phyloP scores from a whole-genome alignment of 164 flowering plant genomes.

The Sedum album region DNA sequence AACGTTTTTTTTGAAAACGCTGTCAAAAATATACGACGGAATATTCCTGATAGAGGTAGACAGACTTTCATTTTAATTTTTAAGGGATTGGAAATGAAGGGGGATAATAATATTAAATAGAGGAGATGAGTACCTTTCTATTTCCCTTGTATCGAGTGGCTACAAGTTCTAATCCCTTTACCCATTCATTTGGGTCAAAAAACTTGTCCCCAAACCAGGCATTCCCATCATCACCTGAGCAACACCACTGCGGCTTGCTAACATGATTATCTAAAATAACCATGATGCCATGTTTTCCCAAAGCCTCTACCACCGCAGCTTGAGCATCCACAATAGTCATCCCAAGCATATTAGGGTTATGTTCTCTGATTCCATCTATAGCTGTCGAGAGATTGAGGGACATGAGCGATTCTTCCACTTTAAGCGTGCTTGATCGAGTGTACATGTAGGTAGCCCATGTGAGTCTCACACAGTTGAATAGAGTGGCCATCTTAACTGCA shows the following conservation, averaged over 20 bases:
- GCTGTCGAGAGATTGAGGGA: not conserved
- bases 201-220: not conserved
- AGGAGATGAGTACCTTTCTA: not conserved
- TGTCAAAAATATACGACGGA: no score
- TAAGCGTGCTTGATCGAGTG: not conserved
- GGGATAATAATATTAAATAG: not conserved
- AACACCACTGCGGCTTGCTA: not conserved
- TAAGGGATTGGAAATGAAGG: no score
- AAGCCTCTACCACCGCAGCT: not conserved
- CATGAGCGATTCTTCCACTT: not conserved
- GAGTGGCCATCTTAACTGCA: constrained; percentile 14
- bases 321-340: not conserved
- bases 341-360: not conserved
- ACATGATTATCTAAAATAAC: constrained; percentile 2
- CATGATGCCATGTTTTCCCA: not conserved
- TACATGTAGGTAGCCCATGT: not conserved
- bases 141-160: not conserved
- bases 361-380: not conserved
- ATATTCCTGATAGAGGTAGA: no score
- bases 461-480: constrained; percentile 6
- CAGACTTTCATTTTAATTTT: no score
- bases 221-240: not conserved
- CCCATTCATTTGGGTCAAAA: not conserved
- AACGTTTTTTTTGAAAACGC: no score
- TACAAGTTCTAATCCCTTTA: not conserved